Evolutionary conservation across 108 stramenopile species (phyloP), one percentile per base, ranked within the genome.

Genomic region (Asterionellopsis glacialis): DNA sequence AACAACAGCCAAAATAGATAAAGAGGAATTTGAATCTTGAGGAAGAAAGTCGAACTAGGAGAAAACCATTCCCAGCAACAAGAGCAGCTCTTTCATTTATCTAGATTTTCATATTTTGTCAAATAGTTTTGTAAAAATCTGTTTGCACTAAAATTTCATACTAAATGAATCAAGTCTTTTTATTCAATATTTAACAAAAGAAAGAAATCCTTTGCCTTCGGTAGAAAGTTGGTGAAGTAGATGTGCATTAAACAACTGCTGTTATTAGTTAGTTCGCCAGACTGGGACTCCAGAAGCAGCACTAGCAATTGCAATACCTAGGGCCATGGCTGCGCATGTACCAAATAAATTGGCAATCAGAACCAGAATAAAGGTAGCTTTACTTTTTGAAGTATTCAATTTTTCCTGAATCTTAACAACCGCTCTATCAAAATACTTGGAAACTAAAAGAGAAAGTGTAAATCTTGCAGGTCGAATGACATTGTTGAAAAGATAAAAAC

Each of bases 401-500:
- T 61, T 73, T 11, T 49, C 28, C 69, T 85, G 86, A 49, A 87
- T 73, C 14, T 43, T 43, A 10, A 27, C 41, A 1, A 87, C 74
- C 9, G 80, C 49, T 28, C 55, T 50, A 51, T 91, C 90, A 67
- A 91, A 91, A 51, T 83, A 75, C 12, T 77, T 73, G 9, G 82
- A 59, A 23, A 91, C 63, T 14, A 68, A 76, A 33, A 87, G 73
- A 25, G 84, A 69, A 0, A 75, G 26, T 21, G 84, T 84, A 39
- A 91, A 76, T 55, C 90, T 71, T 38, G 82, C 62, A 21, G 88
- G 93, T 61, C 95, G 83, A 39, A 96, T 48, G 5, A 96, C 44
- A 63, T 93, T 96, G 67, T 89, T 85, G 42, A 89, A 74, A 1
- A 91, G 76, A 40, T 76, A 93, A 41, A 95, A 85, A 6, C 84